phyloP scores from a whole-genome alignment of 345 rosid species.

The Passiflora organensis region DNA sequence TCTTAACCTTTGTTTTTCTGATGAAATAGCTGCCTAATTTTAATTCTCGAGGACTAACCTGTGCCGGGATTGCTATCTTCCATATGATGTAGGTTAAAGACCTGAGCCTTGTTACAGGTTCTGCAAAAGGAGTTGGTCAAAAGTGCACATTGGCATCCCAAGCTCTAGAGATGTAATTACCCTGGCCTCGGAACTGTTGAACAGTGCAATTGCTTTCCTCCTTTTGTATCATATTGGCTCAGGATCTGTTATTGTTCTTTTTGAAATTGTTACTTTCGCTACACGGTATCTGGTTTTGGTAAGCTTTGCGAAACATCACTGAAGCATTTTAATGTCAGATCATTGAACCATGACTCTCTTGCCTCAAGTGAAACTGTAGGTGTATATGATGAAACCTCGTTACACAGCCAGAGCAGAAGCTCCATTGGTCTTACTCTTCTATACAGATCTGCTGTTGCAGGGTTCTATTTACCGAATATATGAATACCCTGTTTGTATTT shows the following conservation, averaged over 20 bases:
- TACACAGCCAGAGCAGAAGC: not conserved
- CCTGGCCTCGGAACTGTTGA: not conserved
- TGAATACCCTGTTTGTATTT: not conserved
- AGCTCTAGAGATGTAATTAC: conserved; percentile 64
- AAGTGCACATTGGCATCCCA: conserved; percentile 49
- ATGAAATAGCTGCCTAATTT: not conserved
- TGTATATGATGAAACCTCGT: not conserved
- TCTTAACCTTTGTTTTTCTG: not conserved
- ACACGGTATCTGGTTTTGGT: not conserved
- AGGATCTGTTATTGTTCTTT: not conserved
- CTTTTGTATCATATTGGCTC: not conserved
- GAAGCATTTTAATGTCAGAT: not conserved
- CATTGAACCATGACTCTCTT: no score
- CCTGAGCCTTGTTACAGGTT: conserved; percentile 57
- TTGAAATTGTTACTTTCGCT: not conserved
- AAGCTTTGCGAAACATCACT: not conserved
- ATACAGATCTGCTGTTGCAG: no score
- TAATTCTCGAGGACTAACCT: not conserved
- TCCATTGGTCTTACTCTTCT: not conserved
- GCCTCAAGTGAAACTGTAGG: no score
- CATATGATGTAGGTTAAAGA: conserved; percentile 70
- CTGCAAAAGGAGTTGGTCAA: conserved; percentile 55
- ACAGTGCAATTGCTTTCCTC: not conserved
- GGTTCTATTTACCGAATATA: no score
- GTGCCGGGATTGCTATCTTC: not conserved